Base-by-base conservation (phyloP, 2,329 filamentous ascomycete genomes). In the Onygenales sp. region DNA sequence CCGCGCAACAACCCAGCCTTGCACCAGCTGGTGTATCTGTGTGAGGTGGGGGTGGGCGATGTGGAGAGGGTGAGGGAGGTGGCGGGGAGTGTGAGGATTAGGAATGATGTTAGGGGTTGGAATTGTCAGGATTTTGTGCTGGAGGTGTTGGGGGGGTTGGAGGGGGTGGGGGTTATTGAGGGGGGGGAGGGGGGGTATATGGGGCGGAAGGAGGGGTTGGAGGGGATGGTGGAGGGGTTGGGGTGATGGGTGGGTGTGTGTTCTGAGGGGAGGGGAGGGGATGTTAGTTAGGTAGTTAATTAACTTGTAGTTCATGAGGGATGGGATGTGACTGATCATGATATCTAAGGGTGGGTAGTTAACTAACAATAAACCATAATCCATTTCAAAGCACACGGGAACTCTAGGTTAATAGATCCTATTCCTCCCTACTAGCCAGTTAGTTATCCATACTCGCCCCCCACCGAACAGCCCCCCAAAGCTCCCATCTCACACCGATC, bases 41-140 rank as follows among this genome's bases (percentile, higher is more conserved):
- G 41, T 11, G 49, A 51, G 32, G 44, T 53, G 17, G 39, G 42
- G 8, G 21, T 14, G 7, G 13, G 11, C 7, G 39, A 50, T 7
- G 38, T 31, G 17, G 38, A 17, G 10, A 21, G 14, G 9, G 38
- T 51, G 41, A 52, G 56, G 33, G 52, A 53, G 7, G 42, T 53
- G 27, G 60, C 60, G 7, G 46, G 46, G 7, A 54, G 57, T 9
- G 41, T 51, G 6, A 21, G 48, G 1, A 52, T 64, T 8, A 56
- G 53, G 31, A 63, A 63, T 53, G 58, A 62, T 7, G 41, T 39
- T 41, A 45, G 53, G 14, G 59, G 60, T 8, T 63, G 50, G 50
- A 64, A 64, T 47, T 63, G 59, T 52, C 61, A 64, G 44, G 58
- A 62, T 48, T 64, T 61, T 41, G 58, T 64, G 2, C 54, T 64